Percentiles rank a stretch among this genome's conserved stretches.
These are phyloP conservation scores for Suillus sp. DNA, from an alignment of 768 basidiomycete genomes.

Conservation along the genomic window DNA sequence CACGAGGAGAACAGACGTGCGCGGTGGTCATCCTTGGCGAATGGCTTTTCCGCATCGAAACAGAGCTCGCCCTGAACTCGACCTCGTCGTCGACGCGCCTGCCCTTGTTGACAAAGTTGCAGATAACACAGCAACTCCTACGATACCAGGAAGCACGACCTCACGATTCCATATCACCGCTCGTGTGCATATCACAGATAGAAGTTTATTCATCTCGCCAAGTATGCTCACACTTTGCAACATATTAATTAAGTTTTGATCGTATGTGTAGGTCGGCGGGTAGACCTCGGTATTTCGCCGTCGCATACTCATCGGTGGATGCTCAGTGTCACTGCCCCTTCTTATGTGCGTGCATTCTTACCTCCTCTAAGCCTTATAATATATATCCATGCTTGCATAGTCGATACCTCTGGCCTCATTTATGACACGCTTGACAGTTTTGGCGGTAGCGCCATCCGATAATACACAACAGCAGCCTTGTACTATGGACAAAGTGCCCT, in stretches of 20 bases:
- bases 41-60: constrained; percentile 46
- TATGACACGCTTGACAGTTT: constrained; percentile 40
- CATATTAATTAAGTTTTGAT: neutral
- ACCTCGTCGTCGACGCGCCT: constrained; percentile 26
- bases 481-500: constrained; percentile 40
- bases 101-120: constrained; percentile 22
- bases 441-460: constrained; percentile 32
- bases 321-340: constrained; percentile 45
- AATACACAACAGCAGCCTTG: constrained; percentile 29
- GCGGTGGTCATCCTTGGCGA: constrained; percentile 27
- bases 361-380: constrained; percentile 7
- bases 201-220: constrained; percentile 45
- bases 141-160: constrained; percentile 20
- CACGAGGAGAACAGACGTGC: neutral
- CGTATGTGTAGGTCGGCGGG: constrained; percentile 36
- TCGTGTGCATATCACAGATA: constrained; percentile 45
- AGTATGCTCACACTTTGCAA: constrained; percentile 28
- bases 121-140: constrained; percentile 5
- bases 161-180: constrained; percentile 50
- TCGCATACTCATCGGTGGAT: constrained; percentile 50
- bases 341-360: constrained; percentile 41
- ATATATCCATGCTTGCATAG: constrained; percentile 10
- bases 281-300: constrained; percentile 20
- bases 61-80: constrained; percentile 40
- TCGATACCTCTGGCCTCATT: constrained; percentile 34